A percentile compares a stretch with the other conserved stretches of the same genome.
Conservation (phyloP, 2,329 filamentous ascomycete species). For the Amylocarpus encephaloides region DNA sequence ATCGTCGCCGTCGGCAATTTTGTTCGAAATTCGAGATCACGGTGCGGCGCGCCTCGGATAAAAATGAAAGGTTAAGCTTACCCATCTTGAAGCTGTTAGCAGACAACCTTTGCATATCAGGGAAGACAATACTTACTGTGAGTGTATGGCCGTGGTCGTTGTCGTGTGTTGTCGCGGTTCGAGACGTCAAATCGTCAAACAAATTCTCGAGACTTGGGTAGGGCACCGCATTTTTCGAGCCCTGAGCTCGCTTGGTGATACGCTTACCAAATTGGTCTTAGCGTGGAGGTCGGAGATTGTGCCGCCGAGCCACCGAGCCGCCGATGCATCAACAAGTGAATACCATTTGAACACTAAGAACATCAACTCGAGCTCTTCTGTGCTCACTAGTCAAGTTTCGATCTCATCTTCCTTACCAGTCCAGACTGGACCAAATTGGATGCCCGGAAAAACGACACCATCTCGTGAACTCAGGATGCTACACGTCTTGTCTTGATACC, state of each 20-base stretch:
- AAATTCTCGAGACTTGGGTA: conserved; percentile 19
- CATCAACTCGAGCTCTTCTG: too few relatives aligned
- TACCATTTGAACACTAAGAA: too few relatives aligned
- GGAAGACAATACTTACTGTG: conserved; percentile 40
- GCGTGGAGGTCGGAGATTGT: conserved; percentile 1
- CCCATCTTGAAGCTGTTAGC: conserved; percentile 48
- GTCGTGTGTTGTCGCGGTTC: conserved; percentile 34
- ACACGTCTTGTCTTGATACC: neutral
- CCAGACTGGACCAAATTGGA: too few relatives aligned
- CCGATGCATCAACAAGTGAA: too few relatives aligned
- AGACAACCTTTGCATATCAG: conserved; percentile 21
- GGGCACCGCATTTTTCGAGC: conserved; percentile 17
- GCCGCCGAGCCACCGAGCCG: conserved; percentile 3
- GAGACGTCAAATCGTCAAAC: conserved; percentile 11
- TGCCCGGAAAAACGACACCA: neutral
- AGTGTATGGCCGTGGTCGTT: conserved; percentile 39
- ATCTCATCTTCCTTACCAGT: too few relatives aligned
- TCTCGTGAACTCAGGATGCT: conserved; percentile 1
- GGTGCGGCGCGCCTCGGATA: conserved; percentile 2
- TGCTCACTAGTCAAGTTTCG: too few relatives aligned
- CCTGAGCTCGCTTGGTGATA: conserved; percentile 15
- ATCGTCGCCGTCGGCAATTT: neutral
- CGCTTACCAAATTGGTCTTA: conserved; percentile 10
- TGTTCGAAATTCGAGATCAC: conserved; percentile 6
- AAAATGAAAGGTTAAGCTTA: conserved; percentile 41